Evolutionary conservation across 2,329 filamentous ascomycete genomes (phyloP).

Genomic region (Venturia asperata): DNA sequence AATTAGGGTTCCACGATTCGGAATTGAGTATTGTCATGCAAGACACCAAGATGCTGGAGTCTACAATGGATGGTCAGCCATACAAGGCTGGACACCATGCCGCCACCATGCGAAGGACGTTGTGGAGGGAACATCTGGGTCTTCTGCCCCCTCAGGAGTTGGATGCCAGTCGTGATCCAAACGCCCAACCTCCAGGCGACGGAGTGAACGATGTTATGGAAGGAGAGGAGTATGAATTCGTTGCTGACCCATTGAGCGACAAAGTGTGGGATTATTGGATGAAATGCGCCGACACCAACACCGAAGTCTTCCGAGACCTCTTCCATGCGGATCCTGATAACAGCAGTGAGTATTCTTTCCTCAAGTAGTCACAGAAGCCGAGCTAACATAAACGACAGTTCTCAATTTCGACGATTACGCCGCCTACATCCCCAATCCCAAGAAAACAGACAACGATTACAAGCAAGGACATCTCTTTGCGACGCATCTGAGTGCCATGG

Average conservation of each 20-base stretch:
- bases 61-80: conserved; percentile 68
- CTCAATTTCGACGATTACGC: conserved; percentile 89
- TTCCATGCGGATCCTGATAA: conserved; percentile 90
- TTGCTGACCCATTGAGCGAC: conserved; percentile 53
- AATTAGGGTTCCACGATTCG: conserved; percentile 82
- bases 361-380: not conserved
- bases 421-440: conserved; percentile 55
- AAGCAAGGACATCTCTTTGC: conserved; percentile 86
- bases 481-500: conserved; percentile 56
- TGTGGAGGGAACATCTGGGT: conserved; percentile 89
- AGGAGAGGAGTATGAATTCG: conserved; percentile 56
- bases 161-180: conserved; percentile 59
- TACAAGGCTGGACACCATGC: conserved; percentile 78
- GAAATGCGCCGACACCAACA: conserved; percentile 60
- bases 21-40: conserved; percentile 88
- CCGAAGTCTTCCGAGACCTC: conserved; percentile 65
- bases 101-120: conserved; percentile 67
- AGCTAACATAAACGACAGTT: conserved; percentile 41
- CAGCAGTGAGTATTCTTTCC: conserved; percentile 48
- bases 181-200: conserved; percentile 67
- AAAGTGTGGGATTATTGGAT: conserved; percentile 62
- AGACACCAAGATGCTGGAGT: conserved; percentile 64
- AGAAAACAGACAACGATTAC: conserved; percentile 49
- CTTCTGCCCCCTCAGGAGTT: conserved; percentile 65
- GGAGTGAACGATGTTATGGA: conserved; percentile 68